Conservation (phyloP, 345 rosid species). For the Gossypium ekmanianum region DNA sequence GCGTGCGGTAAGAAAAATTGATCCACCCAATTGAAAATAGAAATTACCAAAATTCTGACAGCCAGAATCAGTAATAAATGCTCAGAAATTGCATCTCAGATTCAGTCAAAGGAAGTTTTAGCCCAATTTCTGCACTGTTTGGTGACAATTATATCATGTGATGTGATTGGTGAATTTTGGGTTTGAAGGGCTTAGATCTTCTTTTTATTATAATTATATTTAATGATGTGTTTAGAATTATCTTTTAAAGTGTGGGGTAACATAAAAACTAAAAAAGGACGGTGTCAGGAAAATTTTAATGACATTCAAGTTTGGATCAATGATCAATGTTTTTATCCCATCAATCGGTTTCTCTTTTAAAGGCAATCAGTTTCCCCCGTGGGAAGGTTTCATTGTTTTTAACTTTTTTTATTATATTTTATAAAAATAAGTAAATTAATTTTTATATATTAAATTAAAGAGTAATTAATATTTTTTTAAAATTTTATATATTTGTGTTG, state of each 20-base stretch:
- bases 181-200: neutral
- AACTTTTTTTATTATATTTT: too few relatives aligned
- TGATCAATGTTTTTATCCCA: too few relatives aligned
- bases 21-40: conserved; percentile 1
- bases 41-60: neutral
- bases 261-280: too few relatives aligned
- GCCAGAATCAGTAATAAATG: neutral
- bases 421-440: accelerated
- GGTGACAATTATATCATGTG: neutral
- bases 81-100: neutral
- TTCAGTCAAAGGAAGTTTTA: neutral
- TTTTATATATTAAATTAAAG: too few relatives aligned
- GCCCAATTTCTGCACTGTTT: neutral
- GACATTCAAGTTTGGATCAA: neutral
- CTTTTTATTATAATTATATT: too few relatives aligned
- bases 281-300: neutral
- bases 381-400: too few relatives aligned
- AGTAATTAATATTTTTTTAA: too few relatives aligned
- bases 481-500: too few relatives aligned
- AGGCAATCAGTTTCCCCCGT: too few relatives aligned
- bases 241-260: too few relatives aligned
- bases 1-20: neutral
- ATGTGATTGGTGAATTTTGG: neutral
- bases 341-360: too few relatives aligned
- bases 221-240: too few relatives aligned